Percentiles rank a stretch among this genome's conserved stretches.
Evolutionary conservation across 805 yeast species (phyloP).

Genomic region (Lipomyces sp.): DNA sequence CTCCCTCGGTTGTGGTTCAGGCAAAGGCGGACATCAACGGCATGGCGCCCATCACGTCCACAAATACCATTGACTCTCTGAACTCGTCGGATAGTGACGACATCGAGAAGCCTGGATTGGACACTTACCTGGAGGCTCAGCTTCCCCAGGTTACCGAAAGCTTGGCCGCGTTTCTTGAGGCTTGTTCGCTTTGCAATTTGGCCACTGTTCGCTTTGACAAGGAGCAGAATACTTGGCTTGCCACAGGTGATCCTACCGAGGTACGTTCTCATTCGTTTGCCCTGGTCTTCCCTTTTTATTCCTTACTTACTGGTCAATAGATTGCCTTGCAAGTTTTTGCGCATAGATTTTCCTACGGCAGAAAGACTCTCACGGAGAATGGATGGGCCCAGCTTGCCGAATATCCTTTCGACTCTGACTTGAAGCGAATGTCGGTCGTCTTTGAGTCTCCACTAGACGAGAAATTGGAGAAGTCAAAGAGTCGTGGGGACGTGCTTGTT

Average conservation of each 20-base stretch:
- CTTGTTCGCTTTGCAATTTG: conserved; percentile 77
- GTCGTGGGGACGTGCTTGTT: conserved; percentile 30
- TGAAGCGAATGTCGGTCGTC: conserved; percentile 69
- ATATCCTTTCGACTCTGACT: conserved; percentile 70
- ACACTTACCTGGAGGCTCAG: too few relatives aligned
- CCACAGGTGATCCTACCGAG: conserved; percentile 87
- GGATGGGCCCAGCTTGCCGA: conserved; percentile 53
- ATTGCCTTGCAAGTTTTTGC: conserved; percentile 80
- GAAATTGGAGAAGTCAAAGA: neutral
- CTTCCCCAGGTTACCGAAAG: conserved; percentile 1
- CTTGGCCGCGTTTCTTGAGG: conserved; percentile 49
- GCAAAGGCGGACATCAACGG: conserved; percentile 29
- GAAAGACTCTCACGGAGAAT: conserved; percentile 42
- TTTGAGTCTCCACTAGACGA: conserved; percentile 41
- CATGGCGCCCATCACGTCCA: conserved; percentile 26
- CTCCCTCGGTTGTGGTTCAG: neutral
- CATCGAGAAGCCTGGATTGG: neutral
- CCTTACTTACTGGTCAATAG: conserved; percentile 14
- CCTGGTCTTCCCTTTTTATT: too few relatives aligned
- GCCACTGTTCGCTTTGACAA: conserved; percentile 57
- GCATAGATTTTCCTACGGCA: conserved; percentile 52
- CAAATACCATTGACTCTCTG: conserved; percentile 13
- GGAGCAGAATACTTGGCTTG: conserved; percentile 60
- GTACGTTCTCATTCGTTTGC: neutral
- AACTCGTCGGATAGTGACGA: neutral